These are phyloP conservation scores for Alternaria brassicicola DNA, from an alignment of 2,329 filamentous ascomycete genomes.

Conservation along the genomic window DNA sequence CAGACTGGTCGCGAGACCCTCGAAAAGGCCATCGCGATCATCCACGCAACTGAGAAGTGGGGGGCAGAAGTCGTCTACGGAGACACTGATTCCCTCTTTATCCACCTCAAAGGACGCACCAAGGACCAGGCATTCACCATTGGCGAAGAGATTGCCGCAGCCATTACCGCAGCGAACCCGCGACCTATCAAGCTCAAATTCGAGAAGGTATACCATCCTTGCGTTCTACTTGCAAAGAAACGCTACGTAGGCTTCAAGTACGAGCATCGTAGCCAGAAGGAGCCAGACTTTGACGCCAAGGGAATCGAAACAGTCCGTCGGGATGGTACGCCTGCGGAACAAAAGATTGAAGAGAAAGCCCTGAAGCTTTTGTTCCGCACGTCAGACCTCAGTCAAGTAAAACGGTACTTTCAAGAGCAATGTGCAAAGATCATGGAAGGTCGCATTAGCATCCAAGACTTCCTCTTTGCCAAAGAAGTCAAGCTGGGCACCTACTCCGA, in stretches of 20 bases:
- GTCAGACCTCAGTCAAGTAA: slow-evolving; percentile 85
- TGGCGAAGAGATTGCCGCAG: slow-evolving; percentile 87
- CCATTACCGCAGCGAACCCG: slow-evolving; percentile 88
- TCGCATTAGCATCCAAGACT: slow-evolving; percentile 87
- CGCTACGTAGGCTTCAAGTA: slow-evolving; percentile 98
- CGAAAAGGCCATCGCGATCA: slow-evolving; percentile 89
- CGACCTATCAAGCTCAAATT: slow-evolving; percentile 95
- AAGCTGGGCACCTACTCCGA: slow-evolving; percentile 87
- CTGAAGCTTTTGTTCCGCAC: slow-evolving; percentile 90
- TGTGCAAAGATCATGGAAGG: slow-evolving; percentile 93
- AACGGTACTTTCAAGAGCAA: slow-evolving; percentile 86
- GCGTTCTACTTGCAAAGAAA: slow-evolving; percentile 93
- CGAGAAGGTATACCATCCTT: slow-evolving; percentile 97
- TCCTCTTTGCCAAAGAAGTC: slow-evolving; percentile 93
- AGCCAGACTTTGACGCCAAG: slow-evolving; percentile 94
- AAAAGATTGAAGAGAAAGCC: slow-evolving; percentile 94
- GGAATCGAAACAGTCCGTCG: slow-evolving; percentile 96
- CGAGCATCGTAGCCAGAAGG: slow-evolving; percentile 74
- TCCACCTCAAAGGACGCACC: slow-evolving; percentile 85
- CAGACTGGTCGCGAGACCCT: slow-evolving; percentile 94
- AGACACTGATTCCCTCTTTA: slow-evolving; percentile 93
- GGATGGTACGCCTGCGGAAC: slow-evolving; percentile 92
- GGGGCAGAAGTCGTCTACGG: slow-evolving; percentile 97
- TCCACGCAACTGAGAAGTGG: slow-evolving; percentile 87
- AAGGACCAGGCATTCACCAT: slow-evolving; percentile 89